A percentile compares a stretch with the other conserved stretches of the same genome.
These are phyloP conservation scores for Vanderwaltozyma yarrowii DNA, from an alignment of 805 yeast genomes.

Conservation along the genomic window DNA sequence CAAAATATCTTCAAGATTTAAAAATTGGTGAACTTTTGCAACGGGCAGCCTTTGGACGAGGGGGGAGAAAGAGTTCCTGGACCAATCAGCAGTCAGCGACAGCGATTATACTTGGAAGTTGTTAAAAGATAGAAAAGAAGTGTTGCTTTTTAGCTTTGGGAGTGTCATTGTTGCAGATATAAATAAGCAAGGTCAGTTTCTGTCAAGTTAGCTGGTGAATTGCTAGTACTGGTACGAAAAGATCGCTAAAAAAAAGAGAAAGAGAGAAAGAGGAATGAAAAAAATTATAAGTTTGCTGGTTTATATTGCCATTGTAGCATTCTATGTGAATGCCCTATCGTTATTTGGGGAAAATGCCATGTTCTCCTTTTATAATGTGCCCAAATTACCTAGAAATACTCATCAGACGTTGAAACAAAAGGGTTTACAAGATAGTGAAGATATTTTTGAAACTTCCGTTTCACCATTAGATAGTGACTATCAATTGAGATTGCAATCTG, in stretches of 20 bases:
- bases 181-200: too few relatives aligned
- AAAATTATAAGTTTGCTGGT: too few relatives aligned
- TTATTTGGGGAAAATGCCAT: neutral
- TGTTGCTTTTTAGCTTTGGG: too few relatives aligned
- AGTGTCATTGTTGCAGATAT: too few relatives aligned
- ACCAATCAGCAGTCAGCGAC: neutral
- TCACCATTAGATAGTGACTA: slow-evolving; percentile 13
- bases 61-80: neutral
- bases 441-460: neutral
- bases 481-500: slow-evolving; percentile 14
- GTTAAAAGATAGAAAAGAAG: too few relatives aligned
- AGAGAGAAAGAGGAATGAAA: too few relatives aligned
- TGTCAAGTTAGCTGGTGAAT: too few relatives aligned
- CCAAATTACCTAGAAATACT: neutral
- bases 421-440: too few relatives aligned
- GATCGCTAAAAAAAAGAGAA: too few relatives aligned
- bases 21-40: neutral
- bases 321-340: neutral
- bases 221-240: too few relatives aligned
- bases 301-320: neutral
- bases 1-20: too few relatives aligned
- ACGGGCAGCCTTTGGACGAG: neutral
- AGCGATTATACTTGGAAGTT: too few relatives aligned
- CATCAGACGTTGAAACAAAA: neutral
- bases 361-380: neutral